Conservation (phyloP, 352 stramenopile species). For the Plasmopara muralis region DNA sequence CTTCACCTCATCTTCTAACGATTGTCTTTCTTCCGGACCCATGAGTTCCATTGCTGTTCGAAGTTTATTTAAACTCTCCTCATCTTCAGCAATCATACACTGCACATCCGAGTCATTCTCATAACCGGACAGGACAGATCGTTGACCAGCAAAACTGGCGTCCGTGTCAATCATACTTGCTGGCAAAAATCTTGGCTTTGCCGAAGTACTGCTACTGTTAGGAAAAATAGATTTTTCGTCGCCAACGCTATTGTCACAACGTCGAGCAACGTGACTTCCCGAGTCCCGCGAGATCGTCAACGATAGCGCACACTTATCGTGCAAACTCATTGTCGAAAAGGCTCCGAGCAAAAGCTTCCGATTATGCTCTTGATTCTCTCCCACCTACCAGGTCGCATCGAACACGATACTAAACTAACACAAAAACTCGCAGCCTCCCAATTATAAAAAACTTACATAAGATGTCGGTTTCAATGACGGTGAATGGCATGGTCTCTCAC, state of each 20-base stretch:
- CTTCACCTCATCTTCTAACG: slow-evolving; percentile 22
- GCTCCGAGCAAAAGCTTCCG: slow-evolving; percentile 74
- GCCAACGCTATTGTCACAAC: slow-evolving; percentile 49
- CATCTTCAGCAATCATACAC: slow-evolving; percentile 77
- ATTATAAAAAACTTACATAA: slow-evolving; percentile 34
- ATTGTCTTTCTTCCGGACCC: slow-evolving; percentile 75
- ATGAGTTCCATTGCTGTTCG: slow-evolving; percentile 83
- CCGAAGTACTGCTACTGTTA: slow-evolving; percentile 19
- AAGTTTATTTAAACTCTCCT: slow-evolving; percentile 65
- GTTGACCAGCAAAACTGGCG: slow-evolving; percentile 16
- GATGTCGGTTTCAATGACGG: slow-evolving; percentile 27
- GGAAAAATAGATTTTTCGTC: slow-evolving; percentile 32
- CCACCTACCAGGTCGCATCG: slow-evolving; percentile 27
- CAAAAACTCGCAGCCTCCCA: background rate
- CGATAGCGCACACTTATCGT: slow-evolving; percentile 82
- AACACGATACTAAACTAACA: slow-evolving; percentile 4
- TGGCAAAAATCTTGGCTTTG: slow-evolving; percentile 19
- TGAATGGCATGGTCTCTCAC: slow-evolving; percentile 28
- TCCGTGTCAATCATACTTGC: slow-evolving; percentile 26
- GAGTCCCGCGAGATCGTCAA: slow-evolving; percentile 70
- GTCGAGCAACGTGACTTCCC: slow-evolving; percentile 22
- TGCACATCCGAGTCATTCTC: slow-evolving; percentile 72
- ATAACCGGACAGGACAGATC: slow-evolving; percentile 26
- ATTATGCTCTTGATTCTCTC: slow-evolving; percentile 77
- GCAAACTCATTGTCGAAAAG: slow-evolving; percentile 85